Evolutionary conservation across 2,329 filamentous ascomycete species (phyloP), one percentile per base, ranked within the genome.

Genomic region (Dothideomycetes sp.): DNA sequence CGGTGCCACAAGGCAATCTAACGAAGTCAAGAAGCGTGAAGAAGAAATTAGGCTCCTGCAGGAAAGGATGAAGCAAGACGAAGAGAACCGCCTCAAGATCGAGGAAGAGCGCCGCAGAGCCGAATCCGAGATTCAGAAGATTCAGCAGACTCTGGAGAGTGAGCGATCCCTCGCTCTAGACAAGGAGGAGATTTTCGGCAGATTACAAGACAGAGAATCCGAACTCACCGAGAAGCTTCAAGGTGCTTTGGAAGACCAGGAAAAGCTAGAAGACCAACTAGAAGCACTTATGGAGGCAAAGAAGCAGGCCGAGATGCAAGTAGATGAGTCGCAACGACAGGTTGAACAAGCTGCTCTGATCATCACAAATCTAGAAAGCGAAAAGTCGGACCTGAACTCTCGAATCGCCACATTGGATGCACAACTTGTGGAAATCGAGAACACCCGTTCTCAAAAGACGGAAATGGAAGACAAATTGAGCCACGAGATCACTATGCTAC

Each of bases 131-230:
- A 82, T 95, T 54, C 76, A 88, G 50, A 80, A 84, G 22, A 84
- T 96, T 33, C 88, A 95, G 58, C 86, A 96, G 53, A 94, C 85
- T 0, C 71, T 99, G 2, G 93, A 98, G 60, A 94, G 88, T 50
- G 93, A 98, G 62, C 79, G 91, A 35, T 85, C 89, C n/a, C 71
- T 98, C 29, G 91, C 91, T 1, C 68, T 98, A 4, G 91, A 99
- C 63, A 98, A 98, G 59, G 93, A 99, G 58, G 91, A 98, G 55
- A 98, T 99, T 45, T 98, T 96, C 70, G 93, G 89, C 58, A 78
- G 93, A n/a, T 70, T 98, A 16, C 91, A 95, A 57, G 68, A 81
- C 39, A 82, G 91, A n/a, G 91, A 98, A 62, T 74, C 79, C 9
- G 89, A 98, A 58, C 73, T 99, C 4, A 84, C 82, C 38, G 93